Base-by-base conservation (phyloP, 2,329 filamentous ascomycete species). In the Penicillium decumbens region DNA sequence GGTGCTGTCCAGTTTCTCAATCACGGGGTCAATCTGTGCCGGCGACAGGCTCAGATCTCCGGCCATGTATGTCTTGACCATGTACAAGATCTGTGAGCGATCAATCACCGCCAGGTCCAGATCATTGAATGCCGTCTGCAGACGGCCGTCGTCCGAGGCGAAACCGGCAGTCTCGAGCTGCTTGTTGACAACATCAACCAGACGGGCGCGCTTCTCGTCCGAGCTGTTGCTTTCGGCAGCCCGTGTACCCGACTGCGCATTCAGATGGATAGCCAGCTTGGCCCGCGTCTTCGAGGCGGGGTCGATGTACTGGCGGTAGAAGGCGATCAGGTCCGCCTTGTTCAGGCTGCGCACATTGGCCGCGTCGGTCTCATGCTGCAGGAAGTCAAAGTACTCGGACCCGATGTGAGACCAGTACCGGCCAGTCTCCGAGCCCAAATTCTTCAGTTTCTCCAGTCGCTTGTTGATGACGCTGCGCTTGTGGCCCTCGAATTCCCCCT, bases 381-480 rank as follows among this genome's bases (percentile, higher is more conserved):
- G 80, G 70, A 97, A 98, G 69, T 96, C 90, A 68, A 91, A 95
- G 59, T 86, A 88, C 66, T 96, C 91, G 45, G 80, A 87, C 43
- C 82, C 81, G 59, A 98, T 89, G 63, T 96, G 89, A 43, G 78
- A 79, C 91, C 89, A 95, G 66, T 95, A 85, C 39, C 89, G 80
- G 47, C 78, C 80, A 4, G 85, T 89, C 73, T 98, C 93, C 57
- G 92, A 87, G 51, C 85, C 81, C 41, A 98, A 75, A 58, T 96
- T 97, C 78, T 95, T 95, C 60, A 95, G 71, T 70, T 95, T 95
- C 72, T 97, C 91, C 20, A 95, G 75, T 13, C 89, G 78, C 72
- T 90, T 90, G 65, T 88, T 89, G 63, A 96, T 84, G 37, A 97
- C 77, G 63, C 90, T 95, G 60, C 87, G 81, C 75, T 95, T 95